A percentile compares a stretch with the other conserved stretches of the same genome.
Evolutionary conservation across 163 green algal genomes (phyloP).

Genomic region (Smithsoniella earleae): DNA sequence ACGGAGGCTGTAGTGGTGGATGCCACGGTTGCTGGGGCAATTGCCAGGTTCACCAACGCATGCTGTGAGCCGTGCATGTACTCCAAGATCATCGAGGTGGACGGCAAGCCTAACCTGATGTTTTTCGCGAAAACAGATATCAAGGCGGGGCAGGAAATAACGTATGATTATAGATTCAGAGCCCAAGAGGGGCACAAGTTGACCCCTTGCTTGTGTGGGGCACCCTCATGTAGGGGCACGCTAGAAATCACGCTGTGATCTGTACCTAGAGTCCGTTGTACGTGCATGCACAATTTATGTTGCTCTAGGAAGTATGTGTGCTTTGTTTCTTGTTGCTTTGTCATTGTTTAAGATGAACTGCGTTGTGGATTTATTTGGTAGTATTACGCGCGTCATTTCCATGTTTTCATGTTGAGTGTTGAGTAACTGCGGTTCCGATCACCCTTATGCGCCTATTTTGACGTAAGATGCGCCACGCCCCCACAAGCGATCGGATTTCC

Average conservation of each 20-base stretch:
- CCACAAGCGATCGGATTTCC: no score
- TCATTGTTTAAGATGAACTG: no score
- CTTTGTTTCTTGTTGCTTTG: no score
- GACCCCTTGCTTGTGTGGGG: conserved; percentile 36
- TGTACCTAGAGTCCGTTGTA: no score
- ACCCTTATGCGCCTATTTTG: no score
- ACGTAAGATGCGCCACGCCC: no score
- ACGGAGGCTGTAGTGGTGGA: conserved; percentile 79
- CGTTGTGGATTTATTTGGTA: no score
- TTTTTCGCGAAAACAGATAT: conserved; percentile 79
- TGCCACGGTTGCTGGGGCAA: conserved; percentile 65
- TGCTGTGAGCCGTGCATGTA: conserved; percentile 79
- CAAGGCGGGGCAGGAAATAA: conserved; percentile 71
- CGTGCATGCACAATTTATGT: no score
- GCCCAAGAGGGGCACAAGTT: conserved; percentile 35
- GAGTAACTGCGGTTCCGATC: no score
- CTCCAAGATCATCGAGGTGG: conserved; percentile 57
- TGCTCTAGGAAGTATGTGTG: no score
- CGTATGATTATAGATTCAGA: conserved; percentile 59
- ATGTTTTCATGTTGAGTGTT: no score
- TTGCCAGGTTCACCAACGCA: conserved; percentile 87
- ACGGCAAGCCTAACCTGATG: conserved; percentile 57
- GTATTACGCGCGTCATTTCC: no score
- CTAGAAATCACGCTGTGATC: conserved; percentile 22
- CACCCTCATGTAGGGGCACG: conserved; percentile 1